Conservation (phyloP, 148 eudicot genomes). For the Chenopodium suecicum region DNA sequence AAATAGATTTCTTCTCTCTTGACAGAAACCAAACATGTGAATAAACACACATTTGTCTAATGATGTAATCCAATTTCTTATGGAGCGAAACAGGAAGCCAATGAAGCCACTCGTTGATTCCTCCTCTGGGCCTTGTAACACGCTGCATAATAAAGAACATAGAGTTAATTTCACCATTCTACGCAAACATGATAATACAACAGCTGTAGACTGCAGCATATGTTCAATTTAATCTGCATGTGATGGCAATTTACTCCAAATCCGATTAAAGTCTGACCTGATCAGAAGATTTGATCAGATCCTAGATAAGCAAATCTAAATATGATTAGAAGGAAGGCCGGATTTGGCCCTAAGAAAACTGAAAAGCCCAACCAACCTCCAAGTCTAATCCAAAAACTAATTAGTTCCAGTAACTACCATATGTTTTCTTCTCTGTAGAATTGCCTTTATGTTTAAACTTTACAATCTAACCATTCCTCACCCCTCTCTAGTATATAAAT, state of each 20-base stretch:
- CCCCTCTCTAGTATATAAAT: not conserved
- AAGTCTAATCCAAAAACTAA: not conserved
- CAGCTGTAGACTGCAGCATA: not conserved
- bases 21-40: conserved; percentile 50
- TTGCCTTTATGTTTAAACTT: not conserved
- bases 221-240: not conserved
- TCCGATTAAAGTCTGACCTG: not conserved
- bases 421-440: not conserved
- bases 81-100: conserved; percentile 96
- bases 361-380: not conserved
- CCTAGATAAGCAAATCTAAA: no score
- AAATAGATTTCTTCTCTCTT: conserved; percentile 40
- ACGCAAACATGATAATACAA: not conserved
- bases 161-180: not conserved
- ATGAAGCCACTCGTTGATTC: conserved; percentile 87
- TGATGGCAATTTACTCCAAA: not conserved
- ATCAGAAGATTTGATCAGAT: not conserved
- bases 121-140: conserved; percentile 91
- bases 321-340: not conserved
- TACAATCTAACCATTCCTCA: not conserved
- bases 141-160: conserved; percentile 52
- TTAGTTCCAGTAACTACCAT: not conserved
- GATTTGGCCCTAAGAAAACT: not conserved
- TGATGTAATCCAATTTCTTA: conserved; percentile 56
- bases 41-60: conserved; percentile 59